phyloP scores from a whole-genome alignment of 164 flowering plant species.

The Umbellularia californica region DNA sequence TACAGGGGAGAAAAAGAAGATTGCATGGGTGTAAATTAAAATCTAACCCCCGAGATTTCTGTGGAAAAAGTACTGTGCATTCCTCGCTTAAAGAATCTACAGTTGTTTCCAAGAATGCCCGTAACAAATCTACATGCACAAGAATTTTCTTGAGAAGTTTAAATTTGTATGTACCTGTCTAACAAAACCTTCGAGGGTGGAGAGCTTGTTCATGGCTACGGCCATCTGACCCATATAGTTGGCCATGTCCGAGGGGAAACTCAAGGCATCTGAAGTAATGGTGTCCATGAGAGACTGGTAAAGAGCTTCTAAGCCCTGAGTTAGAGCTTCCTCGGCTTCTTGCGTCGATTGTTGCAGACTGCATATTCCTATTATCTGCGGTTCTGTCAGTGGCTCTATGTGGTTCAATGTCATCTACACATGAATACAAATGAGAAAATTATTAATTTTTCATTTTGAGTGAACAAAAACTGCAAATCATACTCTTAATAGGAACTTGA shows the following conservation, averaged over 20 bases:
- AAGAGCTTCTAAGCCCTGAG: constrained; percentile 80
- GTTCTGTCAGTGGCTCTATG: constrained; percentile 88
- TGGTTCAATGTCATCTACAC: constrained; percentile 56
- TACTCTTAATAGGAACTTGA: too few relatives aligned
- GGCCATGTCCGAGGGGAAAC: constrained; percentile 65
- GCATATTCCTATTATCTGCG: constrained; percentile 74
- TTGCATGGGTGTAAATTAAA: too few relatives aligned
- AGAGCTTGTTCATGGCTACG: constrained; percentile 85
- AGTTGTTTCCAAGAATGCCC: too few relatives aligned
- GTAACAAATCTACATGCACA: too few relatives aligned
- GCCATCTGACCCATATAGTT: constrained; percentile 98
- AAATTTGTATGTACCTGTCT: constrained; percentile 55
- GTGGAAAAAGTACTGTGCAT: too few relatives aligned
- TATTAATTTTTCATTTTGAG: too few relatives aligned
- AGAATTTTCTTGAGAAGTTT: too few relatives aligned
- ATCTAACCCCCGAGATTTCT: too few relatives aligned
- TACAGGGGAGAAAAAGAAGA: too few relatives aligned
- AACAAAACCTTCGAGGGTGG: constrained; percentile 81
- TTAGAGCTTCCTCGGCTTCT: constrained; percentile 87
- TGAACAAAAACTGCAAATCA: too few relatives aligned
- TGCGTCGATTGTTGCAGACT: constrained; percentile 82
- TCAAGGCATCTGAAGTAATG: constrained; percentile 68
- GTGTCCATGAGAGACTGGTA: constrained; percentile 77
- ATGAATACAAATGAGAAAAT: not conserved
- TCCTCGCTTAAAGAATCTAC: too few relatives aligned